Evolutionary conservation across 148 eudicot genomes (phyloP).

Genomic region (Rhododendron williamsianum): DNA sequence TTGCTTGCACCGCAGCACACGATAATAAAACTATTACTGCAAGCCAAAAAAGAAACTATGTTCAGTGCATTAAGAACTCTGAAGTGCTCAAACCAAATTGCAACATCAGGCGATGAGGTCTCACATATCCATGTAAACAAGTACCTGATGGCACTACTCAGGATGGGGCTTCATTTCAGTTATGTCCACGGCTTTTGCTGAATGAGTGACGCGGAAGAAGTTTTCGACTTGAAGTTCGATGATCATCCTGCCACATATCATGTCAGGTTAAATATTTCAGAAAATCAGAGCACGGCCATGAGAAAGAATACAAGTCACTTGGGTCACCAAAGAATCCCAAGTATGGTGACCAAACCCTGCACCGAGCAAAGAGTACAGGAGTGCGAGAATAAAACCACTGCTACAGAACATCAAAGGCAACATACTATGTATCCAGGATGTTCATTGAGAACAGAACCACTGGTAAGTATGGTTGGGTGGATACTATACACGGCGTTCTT

Average conservation of each 20-base stretch:
- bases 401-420: not conserved
- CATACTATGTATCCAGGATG: not conserved
- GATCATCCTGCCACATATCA: slow-evolving; percentile 68
- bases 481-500: not conserved
- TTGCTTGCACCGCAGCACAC: slow-evolving; percentile 1
- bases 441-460: not conserved
- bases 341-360: not conserved
- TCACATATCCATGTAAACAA: not conserved
- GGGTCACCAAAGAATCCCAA: not conserved
- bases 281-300: not conserved
- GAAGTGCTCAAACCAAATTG: not conserved
- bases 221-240: slow-evolving; percentile 49
- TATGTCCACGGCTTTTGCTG: slow-evolving; percentile 72
- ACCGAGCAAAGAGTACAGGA: not conserved
- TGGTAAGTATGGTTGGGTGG: not conserved
- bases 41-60: not conserved
- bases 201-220: slow-evolving; percentile 80
- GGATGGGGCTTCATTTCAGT: slow-evolving; percentile 22
- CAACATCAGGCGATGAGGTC: not conserved
- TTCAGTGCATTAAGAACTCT: not conserved
- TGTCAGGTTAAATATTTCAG: slow-evolving; percentile 7
- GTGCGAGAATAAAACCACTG: not conserved
- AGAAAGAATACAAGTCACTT: not conserved
- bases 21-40: slow-evolving; percentile 1
- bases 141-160: slow-evolving; percentile 8